Evolutionary conservation across 2,329 filamentous ascomycete genomes (phyloP), one percentile per base, ranked within the genome.

Genomic region (Xylariaceae sp.): DNA sequence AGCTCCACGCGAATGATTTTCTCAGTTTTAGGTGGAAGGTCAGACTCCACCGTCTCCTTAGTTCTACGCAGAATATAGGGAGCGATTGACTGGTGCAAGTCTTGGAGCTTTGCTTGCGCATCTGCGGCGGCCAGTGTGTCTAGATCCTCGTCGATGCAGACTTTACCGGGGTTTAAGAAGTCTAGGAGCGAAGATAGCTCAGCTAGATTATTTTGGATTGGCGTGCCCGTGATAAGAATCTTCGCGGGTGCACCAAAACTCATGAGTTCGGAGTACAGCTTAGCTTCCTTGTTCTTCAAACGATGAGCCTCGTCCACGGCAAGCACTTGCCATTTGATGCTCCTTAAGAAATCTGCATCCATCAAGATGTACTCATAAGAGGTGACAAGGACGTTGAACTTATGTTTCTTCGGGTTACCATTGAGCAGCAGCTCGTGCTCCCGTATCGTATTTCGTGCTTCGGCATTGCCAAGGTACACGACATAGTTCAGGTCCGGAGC

Each of bases 1-100:
- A 99, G 81, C 74, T 98, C 95, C 41, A 99, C 95, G 53, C 96
- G 91, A 71, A 99, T 96, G 64, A 99, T 99, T 79, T 98, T 99
- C 73, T 99, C 95, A 0, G 91, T 96, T 79, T 99, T 99, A 0
- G 93, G 92, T 12, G 95, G 95, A 21, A 99, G 79, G 65, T 99
- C 95, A 20, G 93, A 96, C 73, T 98, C 95, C 7, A 99, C 96
- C 54, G 95, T 97, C 70, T 96, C 91, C 75, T 99, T 99, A 18
- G 95, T 98, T 49, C 95, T 89, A 40, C 95, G 91, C 50, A 99
- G 81, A 79, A 99, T 98, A 71, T 90, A 98, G 2, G 95, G 95
- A 19, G 93, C 89, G 65, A 99, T 96, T 20, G 90, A 86, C 50
- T 86, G 85, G 56, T 95, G 96, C 41, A 99, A 83, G 54, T 92